phyloP scores from a whole-genome alignment of 2,329 filamentous ascomycete species.

The Alternaria sp. region DNA sequence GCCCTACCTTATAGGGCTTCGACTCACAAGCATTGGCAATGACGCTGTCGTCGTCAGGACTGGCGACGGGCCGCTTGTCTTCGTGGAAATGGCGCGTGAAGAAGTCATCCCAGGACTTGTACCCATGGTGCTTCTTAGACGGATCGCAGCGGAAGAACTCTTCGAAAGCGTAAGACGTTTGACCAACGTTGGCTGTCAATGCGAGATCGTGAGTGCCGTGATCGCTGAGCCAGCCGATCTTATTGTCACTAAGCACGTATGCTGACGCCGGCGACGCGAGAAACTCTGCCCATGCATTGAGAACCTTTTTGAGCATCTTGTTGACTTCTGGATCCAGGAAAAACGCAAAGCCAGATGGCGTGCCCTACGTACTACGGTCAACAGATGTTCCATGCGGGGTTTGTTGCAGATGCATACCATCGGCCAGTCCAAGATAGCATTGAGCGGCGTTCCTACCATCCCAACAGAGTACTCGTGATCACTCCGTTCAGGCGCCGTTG shows the following conservation, averaged over 20 bases:
- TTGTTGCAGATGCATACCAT: no score
- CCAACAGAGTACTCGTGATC: no score
- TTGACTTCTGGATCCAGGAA: constrained; percentile 41
- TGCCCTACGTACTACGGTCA: no score
- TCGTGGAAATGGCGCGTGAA: constrained; percentile 67
- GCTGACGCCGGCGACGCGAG: constrained; percentile 42
- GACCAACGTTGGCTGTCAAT: constrained; percentile 23
- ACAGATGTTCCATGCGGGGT: no score
- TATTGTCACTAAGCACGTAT: constrained; percentile 45
- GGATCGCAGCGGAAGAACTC: constrained; percentile 68
- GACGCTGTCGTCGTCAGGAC: constrained; percentile 57
- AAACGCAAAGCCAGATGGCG: no score
- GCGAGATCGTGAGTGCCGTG: constrained; percentile 45
- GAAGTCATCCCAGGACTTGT: constrained; percentile 73
- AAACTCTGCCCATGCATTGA: constrained; percentile 57
- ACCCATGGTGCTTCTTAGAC: constrained; percentile 62
- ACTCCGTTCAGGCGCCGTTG: no score
- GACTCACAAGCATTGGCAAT: no score
- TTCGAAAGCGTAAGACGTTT: constrained; percentile 56
- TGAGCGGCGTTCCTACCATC: no score
- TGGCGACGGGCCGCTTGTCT: constrained; percentile 63
- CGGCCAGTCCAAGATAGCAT: no score
- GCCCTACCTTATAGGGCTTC: no score
- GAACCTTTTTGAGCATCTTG: constrained; percentile 45
- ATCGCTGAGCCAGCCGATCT: constrained; percentile 50